Evolutionary conservation across 2,329 filamentous ascomycete species (phyloP).

Genomic region (Elsinoe necatrix): DNA sequence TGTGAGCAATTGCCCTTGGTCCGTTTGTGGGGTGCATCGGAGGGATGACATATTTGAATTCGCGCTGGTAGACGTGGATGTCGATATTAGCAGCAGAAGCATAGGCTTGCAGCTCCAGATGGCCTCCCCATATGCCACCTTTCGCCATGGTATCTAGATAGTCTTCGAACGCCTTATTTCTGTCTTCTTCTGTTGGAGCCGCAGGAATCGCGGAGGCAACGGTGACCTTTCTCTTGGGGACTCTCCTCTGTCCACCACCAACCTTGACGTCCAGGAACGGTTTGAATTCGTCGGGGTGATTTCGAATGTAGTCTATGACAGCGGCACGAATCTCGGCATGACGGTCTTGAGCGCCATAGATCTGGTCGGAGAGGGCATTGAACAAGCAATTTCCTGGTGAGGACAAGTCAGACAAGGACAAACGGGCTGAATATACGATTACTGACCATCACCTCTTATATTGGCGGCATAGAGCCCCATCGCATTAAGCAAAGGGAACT

Average conservation of each 20-base stretch:
- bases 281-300: conserved; percentile 54
- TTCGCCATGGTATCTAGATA: conserved; percentile 54
- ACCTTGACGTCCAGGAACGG: conserved; percentile 51
- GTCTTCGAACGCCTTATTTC: conserved; percentile 44
- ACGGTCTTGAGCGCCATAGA: conserved; percentile 52
- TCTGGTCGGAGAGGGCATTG: conserved; percentile 58
- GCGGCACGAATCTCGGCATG: conserved; percentile 50
- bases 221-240: conserved; percentile 50
- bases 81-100: conserved; percentile 52
- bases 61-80: conserved; percentile 53
- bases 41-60: conserved; percentile 43
- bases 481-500: conserved; percentile 49
- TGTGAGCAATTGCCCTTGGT: conserved; percentile 41
- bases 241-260: conserved; percentile 48
- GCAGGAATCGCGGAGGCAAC: conserved; percentile 39
- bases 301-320: conserved; percentile 55
- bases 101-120: conserved; percentile 60
- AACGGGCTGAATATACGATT: conserved; percentile 20
- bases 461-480: conserved; percentile 51
- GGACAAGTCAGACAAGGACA: conserved; percentile 18
- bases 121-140: conserved; percentile 55
- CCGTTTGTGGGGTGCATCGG: conserved; percentile 29
- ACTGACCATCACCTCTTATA: conserved; percentile 56
- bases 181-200: conserved; percentile 45
- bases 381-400: conserved; percentile 59